These are phyloP conservation scores for Aspergillus asperescens DNA, from an alignment of 495 filamentous ascomycete species.

Conservation along the genomic window DNA sequence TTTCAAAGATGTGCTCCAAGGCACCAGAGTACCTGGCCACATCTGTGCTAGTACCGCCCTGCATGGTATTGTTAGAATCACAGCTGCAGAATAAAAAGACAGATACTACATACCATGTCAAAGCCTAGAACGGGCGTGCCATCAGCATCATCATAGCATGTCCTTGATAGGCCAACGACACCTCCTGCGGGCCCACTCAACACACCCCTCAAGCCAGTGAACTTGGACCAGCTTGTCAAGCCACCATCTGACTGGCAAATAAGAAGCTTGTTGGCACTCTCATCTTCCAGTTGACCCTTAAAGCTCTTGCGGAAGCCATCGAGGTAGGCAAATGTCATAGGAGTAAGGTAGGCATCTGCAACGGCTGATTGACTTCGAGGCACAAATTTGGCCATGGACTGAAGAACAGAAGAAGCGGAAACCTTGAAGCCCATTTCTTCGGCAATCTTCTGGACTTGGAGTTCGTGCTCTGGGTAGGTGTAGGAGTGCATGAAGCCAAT, in stretches of 20 bases:
- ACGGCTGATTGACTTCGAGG: constrained; percentile 79
- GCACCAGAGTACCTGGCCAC: constrained; percentile 80
- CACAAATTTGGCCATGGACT: constrained; percentile 69
- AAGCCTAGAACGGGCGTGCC: constrained; percentile 85
- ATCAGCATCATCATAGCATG: constrained; percentile 73
- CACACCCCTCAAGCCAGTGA: constrained; percentile 47
- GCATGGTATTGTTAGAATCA: neutral
- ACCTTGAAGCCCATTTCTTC: constrained; percentile 35
- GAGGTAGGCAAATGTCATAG: constrained; percentile 84
- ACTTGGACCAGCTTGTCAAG: constrained; percentile 39
- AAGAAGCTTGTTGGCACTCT: constrained; percentile 33
- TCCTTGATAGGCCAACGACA: constrained; percentile 85
- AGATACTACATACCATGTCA: constrained; percentile 58
- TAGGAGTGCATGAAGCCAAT: constrained; percentile 44
- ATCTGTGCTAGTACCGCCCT: constrained; percentile 80
- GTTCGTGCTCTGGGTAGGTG: constrained; percentile 43
- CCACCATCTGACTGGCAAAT: constrained; percentile 47
- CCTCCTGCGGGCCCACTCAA: constrained; percentile 53
- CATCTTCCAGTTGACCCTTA: constrained; percentile 36
- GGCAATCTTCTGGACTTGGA: constrained; percentile 34
- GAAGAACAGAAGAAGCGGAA: constrained; percentile 49
- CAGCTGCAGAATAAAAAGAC: neutral
- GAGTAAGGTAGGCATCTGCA: constrained; percentile 87
- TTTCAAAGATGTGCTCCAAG: constrained; percentile 92
- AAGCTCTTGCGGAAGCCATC: constrained; percentile 62